Evolutionary conservation across 257 asterid genomes (phyloP).

Genomic region (Jaltomata sinuosa): DNA sequence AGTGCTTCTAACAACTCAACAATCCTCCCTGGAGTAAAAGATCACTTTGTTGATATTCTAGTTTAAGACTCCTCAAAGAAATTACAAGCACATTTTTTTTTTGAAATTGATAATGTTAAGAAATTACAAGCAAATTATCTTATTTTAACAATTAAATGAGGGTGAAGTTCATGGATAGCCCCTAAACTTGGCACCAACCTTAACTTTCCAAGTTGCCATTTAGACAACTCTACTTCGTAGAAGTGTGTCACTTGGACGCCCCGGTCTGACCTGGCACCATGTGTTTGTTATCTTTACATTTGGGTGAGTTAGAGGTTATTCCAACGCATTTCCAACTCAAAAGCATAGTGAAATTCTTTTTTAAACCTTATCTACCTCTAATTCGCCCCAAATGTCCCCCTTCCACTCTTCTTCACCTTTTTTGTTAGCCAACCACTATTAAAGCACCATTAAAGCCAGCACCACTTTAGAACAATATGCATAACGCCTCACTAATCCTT

Average conservation of each 20-base stretch:
- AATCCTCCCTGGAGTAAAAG: conserved; percentile 59
- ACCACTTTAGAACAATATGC: neutral
- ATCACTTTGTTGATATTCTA: neutral
- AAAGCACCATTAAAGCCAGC: neutral
- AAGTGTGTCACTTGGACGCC: neutral
- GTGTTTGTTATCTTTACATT: neutral
- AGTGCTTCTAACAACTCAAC: conserved; percentile 86
- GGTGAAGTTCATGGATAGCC: neutral
- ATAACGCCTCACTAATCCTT: neutral
- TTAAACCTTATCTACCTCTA: neutral
- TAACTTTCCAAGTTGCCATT: neutral
- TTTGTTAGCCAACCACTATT: neutral
- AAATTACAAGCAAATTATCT: neutral
- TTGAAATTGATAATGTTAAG: too few species aligned
- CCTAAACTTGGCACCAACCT: neutral
- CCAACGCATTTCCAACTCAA: neutral
- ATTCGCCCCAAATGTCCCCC: neutral
- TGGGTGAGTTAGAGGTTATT: neutral
- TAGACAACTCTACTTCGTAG: neutral
- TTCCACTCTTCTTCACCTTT: neutral
- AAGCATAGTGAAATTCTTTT: neutral
- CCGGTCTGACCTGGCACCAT: neutral
- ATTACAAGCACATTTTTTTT: neutral
- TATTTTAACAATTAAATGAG: neutral
- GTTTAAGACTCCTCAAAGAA: neutral